phyloP scores from a whole-genome alignment of 2,329 filamentous ascomycete genomes.

The Calonectria crousiana region DNA sequence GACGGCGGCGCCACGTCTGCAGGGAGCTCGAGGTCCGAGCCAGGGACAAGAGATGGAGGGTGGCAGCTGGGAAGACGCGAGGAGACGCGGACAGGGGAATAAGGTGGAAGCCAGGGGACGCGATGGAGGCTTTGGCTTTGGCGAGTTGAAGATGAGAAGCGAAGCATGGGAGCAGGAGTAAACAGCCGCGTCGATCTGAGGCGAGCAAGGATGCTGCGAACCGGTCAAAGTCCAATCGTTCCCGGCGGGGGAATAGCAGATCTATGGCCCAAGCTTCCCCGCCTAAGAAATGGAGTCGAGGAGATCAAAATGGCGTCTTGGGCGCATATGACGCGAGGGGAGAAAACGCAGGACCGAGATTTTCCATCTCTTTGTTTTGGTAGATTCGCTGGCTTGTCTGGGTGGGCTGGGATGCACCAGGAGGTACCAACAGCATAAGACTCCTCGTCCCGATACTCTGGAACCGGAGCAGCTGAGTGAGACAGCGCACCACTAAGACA shows the following conservation, averaged over 20 bases:
- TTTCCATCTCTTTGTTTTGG: neutral
- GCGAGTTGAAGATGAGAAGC: neutral
- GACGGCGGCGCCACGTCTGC: slow-evolving; percentile 39
- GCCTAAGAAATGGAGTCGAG: neutral
- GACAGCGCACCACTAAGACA: slow-evolving; percentile 11
- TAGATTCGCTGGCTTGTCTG: neutral
- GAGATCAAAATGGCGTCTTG: neutral
- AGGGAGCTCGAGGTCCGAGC: slow-evolving; percentile 18
- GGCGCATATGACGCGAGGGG: slow-evolving; percentile 8
- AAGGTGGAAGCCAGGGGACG: neutral
- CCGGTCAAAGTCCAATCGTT: neutral
- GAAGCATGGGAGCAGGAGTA: neutral
- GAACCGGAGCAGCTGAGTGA: slow-evolving; percentile 5
- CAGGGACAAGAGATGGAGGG: slow-evolving; percentile 21
- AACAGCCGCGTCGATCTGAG: slow-evolving; percentile 7
- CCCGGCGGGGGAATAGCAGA: neutral
- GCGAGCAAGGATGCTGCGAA: neutral
- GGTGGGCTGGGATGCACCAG: neutral
- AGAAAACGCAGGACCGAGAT: neutral
- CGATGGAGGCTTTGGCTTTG: neutral
- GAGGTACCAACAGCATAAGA: neutral
- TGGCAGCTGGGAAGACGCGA: slow-evolving; percentile 7
- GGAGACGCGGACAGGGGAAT: neutral
- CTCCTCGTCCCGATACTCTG: neutral
- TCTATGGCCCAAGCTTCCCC: slow-evolving; percentile 21